These are phyloP conservation scores for Fomitopsis schrenkii DNA, from an alignment of 1,284 basidiomycete species.

Conservation along the genomic window DNA sequence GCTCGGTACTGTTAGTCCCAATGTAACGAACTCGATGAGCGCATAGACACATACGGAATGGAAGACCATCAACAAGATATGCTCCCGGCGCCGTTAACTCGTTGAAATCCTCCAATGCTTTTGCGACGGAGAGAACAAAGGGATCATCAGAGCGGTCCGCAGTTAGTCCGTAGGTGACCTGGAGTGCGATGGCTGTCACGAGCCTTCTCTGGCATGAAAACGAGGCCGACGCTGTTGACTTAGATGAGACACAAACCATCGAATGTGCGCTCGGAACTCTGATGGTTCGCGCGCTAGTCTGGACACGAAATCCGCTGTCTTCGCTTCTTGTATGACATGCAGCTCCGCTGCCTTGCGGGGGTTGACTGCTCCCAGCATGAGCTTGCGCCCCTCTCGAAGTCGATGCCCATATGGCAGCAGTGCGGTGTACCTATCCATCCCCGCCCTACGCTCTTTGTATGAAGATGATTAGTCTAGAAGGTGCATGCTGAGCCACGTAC, in stretches of 20 bases:
- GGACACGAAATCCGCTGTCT: not conserved
- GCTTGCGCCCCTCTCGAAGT: constrained; percentile 2
- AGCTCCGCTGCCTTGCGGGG: not conserved
- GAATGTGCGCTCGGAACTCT: not conserved
- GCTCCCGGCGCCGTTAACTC: constrained; percentile 10
- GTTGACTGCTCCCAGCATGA: not conserved
- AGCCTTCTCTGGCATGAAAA: not conserved
- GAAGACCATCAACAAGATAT: constrained; percentile 19
- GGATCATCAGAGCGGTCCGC: constrained; percentile 1
- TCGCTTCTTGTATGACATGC: not conserved
- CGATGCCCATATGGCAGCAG: not conserved
- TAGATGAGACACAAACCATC: not conserved
- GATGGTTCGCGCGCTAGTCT: not conserved
- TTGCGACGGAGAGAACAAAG: not conserved
- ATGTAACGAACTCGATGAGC: not conserved
- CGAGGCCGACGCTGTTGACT: too few relatives aligned
- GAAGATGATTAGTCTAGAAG: not conserved
- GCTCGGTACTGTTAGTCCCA: not conserved
- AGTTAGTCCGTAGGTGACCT: not conserved
- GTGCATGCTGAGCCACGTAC: not conserved
- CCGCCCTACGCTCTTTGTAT: not conserved
- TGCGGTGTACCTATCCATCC: not conserved
- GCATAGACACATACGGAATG: not conserved
- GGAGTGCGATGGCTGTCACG: not conserved
- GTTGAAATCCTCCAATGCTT: not conserved